Conservation (phyloP, 306 rosid species). For the Adenanthera pavonina region DNA sequence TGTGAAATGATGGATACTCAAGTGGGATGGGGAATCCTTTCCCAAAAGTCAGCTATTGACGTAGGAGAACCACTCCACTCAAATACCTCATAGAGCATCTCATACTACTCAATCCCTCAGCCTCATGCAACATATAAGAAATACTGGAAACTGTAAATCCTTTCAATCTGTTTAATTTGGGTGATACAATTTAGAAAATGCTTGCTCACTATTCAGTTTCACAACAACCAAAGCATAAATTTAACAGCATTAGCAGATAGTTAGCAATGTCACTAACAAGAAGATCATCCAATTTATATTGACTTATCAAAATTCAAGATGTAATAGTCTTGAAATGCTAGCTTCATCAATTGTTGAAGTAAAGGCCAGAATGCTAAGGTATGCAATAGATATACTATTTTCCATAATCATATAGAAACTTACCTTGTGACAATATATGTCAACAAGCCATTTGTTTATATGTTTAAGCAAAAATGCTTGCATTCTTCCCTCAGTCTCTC, state of each 20-base stretch:
- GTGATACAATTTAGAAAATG: neutral
- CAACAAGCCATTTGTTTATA: slow-evolving; percentile 84
- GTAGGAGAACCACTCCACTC: too few relatives aligned
- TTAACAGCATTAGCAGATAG: neutral
- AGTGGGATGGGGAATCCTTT: too few relatives aligned
- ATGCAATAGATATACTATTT: neutral
- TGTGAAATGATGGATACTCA: too few relatives aligned
- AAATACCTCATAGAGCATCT: too few relatives aligned
- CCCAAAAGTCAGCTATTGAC: too few relatives aligned
- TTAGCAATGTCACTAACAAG: slow-evolving; percentile 17
- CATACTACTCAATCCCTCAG: neutral
- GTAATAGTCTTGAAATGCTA: slow-evolving; percentile 14
- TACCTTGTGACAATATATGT: slow-evolving; percentile 94
- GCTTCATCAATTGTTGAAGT: slow-evolving; percentile 24
- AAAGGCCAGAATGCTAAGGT: slow-evolving; percentile 25
- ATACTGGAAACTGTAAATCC: neutral
- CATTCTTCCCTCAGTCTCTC: slow-evolving; percentile 84
- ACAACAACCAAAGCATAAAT: neutral
- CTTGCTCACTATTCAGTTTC: neutral
- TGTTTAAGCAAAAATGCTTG: slow-evolving; percentile 75
- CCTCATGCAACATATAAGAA: neutral
- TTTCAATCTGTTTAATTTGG: neutral
- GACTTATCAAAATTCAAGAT: slow-evolving; percentile 33
- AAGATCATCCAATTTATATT: slow-evolving; percentile 25
- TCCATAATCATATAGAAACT: slow-evolving; percentile 21